Evolutionary conservation across 140 eudicot species (phyloP), one percentile per base, ranked within the genome.

Genomic region (Erigeron philadelphicus): DNA sequence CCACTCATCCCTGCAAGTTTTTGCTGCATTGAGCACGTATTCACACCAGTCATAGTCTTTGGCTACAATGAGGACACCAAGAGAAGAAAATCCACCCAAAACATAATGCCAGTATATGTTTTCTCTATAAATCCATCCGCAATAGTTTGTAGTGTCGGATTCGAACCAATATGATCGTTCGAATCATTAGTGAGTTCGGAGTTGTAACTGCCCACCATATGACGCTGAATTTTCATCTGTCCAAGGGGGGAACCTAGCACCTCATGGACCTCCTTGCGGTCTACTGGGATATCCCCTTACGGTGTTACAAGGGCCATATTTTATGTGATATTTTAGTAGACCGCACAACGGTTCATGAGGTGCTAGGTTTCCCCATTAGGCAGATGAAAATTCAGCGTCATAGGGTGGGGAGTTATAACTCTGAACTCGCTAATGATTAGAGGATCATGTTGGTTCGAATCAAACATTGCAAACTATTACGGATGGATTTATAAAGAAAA

Each of bases 201-300:
- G 3, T 52, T 18, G 17, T 52, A 50, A 13, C 6, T 50, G 2
- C 7, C 1, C 10, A 52, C 57, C 0, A 7, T 52, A 52, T 9
- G 9, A 18, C 57, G 21, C 17, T 5, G 6, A 6, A 13, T 52
- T 18, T 52, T 11, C 17, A 5, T 52, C 7, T 52, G 19, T 21
- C 57, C 57, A 12, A 52, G 7, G n/a, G 57, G 57, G 57, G n/a
- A 52, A 52, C 57, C 57, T 52, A 50, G 57, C 16, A 50, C 57
- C 57, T 50, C 57, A 50, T 50, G 57, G 8, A 13, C 19, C 8
- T 18, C 57, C 57, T 5, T 50, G 19, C 19, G 57, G 57, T 50
- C 57, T 12, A 50, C 7, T 50, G 57, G 56, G 13, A 49, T 49
- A 49, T 49, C 56, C 56, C 56, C 56, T 11, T 49, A 5, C 4